Evolutionary conservation across 2,329 filamentous ascomycete species (phyloP).

Genomic region (Lachnum nothofagi): DNA sequence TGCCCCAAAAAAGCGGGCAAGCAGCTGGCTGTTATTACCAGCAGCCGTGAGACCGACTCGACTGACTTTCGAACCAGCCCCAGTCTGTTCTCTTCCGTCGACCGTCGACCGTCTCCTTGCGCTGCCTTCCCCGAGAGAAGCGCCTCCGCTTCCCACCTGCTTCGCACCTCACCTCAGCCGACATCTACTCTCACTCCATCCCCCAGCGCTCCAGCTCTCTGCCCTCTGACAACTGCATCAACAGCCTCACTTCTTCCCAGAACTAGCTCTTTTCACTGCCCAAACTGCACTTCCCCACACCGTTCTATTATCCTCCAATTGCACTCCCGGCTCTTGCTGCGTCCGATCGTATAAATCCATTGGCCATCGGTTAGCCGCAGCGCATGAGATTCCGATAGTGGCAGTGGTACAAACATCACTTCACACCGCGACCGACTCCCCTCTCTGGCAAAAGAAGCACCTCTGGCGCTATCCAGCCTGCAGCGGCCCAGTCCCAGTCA

Average conservation of each 20-base stretch:
- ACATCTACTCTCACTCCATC: too few relatives aligned
- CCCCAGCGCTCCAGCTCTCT: too few relatives aligned
- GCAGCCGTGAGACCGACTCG: too few relatives aligned
- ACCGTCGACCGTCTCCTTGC: too few relatives aligned
- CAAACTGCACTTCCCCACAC: not conserved
- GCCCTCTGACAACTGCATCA: too few relatives aligned
- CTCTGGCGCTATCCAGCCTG: not conserved
- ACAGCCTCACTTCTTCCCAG: not conserved
- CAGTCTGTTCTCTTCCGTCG: too few relatives aligned
- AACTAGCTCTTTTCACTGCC: not conserved
- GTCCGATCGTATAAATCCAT: not conserved
- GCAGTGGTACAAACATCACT: conserved; percentile 1
- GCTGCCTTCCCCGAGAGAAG: too few relatives aligned
- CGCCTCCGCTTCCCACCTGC: too few relatives aligned
- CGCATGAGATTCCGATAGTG: not conserved
- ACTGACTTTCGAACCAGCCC: too few relatives aligned
- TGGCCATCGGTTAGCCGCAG: not conserved
- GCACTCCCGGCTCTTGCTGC: not conserved
- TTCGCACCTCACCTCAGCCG: too few relatives aligned
- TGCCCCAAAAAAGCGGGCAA: too few relatives aligned
- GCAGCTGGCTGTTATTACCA: too few relatives aligned
- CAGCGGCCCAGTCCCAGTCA: not conserved
- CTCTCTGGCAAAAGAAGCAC: not conserved
- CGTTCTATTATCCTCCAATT: not conserved
- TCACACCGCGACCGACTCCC: not conserved